Conservation (phyloP, 2,329 filamentous ascomycete genomes). For the Calycina marina region DNA sequence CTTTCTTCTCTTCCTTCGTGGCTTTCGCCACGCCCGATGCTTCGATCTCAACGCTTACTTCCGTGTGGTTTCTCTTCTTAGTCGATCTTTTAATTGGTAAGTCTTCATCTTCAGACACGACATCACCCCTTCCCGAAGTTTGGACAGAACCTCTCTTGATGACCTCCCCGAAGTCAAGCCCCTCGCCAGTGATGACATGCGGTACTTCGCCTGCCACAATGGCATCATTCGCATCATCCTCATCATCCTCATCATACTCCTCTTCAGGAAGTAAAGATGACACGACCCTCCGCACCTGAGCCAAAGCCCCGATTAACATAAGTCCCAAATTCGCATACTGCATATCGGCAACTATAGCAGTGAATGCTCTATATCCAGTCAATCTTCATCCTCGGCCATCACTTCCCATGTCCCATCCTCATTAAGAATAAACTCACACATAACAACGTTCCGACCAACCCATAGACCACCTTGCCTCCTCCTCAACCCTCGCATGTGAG, state of each 20-base stretch:
- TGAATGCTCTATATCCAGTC: slow-evolving; percentile 43
- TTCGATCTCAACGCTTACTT: slow-evolving; percentile 1
- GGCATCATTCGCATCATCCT: neutral
- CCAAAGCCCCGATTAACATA: slow-evolving; percentile 49
- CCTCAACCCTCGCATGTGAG: slow-evolving; percentile 11
- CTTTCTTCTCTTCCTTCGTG: slow-evolving; percentile 16
- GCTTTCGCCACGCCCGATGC: too few species aligned
- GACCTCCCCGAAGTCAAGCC: slow-evolving; percentile 20
- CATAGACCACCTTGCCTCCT: slow-evolving; percentile 20
- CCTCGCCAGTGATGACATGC: neutral
- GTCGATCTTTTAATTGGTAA: neutral
- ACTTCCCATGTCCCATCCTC: neutral
- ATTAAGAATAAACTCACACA: slow-evolving; percentile 28
- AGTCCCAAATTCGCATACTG: slow-evolving; percentile 61
- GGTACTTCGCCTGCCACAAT: neutral
- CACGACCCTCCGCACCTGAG: slow-evolving; percentile 37
- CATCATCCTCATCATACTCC: slow-evolving; percentile 1
- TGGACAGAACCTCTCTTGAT: slow-evolving; percentile 17
- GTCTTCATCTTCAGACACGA: slow-evolving; percentile 2
- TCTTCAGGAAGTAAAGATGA: slow-evolving; percentile 17
- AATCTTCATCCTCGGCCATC: neutral
- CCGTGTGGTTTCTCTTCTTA: neutral
- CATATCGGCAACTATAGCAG: slow-evolving; percentile 53
- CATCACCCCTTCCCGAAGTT: neutral
- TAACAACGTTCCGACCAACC: slow-evolving; percentile 29